Evolutionary conservation across 371 early-diverging fungal genomes (phyloP), one percentile per base, ranked within the genome.

Genomic region (Fennellomyces sp.): DNA sequence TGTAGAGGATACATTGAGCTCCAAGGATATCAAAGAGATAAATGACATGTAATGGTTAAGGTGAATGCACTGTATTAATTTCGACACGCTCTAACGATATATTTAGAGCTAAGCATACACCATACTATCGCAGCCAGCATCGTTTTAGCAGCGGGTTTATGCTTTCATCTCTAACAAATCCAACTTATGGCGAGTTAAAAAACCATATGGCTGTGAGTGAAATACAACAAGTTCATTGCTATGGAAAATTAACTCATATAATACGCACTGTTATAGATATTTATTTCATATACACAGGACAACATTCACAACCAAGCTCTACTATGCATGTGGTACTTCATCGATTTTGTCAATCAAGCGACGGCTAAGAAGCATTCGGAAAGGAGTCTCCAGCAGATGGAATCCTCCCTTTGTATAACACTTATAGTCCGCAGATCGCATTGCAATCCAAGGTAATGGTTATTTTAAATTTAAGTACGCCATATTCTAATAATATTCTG

Each of bases 261-360:
- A 13, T 41, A 39, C 25, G 19, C 17, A 15, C 42, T 12, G 39
- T 19, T 10, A 42, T 42, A 56, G 56, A 39, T 56, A 29, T 5
- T 56, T 13, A 27, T 57, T 30, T 17, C 23, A 2, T 31, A 30
- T 31, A 31, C 48, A 1, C 57, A 57, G 8, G 48, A 57, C 21
- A 29, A 42, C 27, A 8, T 57, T 2, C 41, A 15, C 12, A 19
- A 29, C 5, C 57, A 57, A 23, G 33, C 48, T 21, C 31, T 25
- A 3, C 29, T 57, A 7, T 47, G 48, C 25, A 8, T 57, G 6
- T 31, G 57, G 2, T 17, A 57, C 25, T 57, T 57, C 19, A 57
- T 47, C 25, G 48, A 57, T 17, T 57, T 57, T 29, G 25, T 31
- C 23, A 19, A 47, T 5, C 57, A 57, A 47, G 47, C 33, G 21